Conservation (phyloP, 2,329 filamentous ascomycete genomes). For the Aspergillus felis region DNA sequence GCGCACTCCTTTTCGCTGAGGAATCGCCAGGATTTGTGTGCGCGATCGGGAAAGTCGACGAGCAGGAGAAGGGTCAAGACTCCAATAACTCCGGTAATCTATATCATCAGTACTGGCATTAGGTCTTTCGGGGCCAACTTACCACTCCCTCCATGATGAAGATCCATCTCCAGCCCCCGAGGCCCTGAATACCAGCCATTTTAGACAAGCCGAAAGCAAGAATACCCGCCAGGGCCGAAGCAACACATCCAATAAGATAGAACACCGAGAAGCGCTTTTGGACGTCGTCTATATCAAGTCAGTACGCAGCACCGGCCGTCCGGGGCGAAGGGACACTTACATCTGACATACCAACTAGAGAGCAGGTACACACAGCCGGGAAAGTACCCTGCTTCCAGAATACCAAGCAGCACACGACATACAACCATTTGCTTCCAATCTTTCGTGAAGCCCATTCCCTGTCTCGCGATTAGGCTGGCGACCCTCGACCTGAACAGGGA, state of each 20-base stretch:
- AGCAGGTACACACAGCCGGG: slow-evolving; percentile 67
- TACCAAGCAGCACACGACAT: slow-evolving; percentile 23
- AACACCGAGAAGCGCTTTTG: slow-evolving; percentile 41
- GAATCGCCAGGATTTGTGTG: slow-evolving; percentile 31
- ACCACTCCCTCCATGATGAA: slow-evolving; percentile 52
- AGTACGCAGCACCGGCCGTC: background rate
- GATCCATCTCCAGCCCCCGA: slow-evolving; percentile 52
- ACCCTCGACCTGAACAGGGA: background rate
- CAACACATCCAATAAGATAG: slow-evolving; percentile 48
- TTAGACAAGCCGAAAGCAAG: slow-evolving; percentile 42
- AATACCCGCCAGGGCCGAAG: slow-evolving; percentile 47
- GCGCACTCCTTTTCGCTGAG: slow-evolving; percentile 39
- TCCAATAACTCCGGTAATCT: slow-evolving; percentile 27
- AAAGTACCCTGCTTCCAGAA: slow-evolving; percentile 56
- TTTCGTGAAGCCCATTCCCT: slow-evolving; percentile 30
- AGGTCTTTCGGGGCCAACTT: background rate
- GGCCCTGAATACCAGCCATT: slow-evolving; percentile 40
- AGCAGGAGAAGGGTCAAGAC: slow-evolving; percentile 32
- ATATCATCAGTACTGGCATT: background rate
- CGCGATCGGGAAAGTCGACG: slow-evolving; percentile 37
- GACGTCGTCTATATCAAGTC: slow-evolving; percentile 21
- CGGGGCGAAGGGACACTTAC: slow-evolving; percentile 13
- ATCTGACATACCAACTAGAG: slow-evolving; percentile 66
- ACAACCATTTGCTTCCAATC: slow-evolving; percentile 25
- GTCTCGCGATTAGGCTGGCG: slow-evolving; percentile 1